A percentile compares a stretch with the other conserved stretches of the same genome.
Evolutionary conservation across 169 alveolate species (phyloP).

Genomic region (Babesia ovis): DNA sequence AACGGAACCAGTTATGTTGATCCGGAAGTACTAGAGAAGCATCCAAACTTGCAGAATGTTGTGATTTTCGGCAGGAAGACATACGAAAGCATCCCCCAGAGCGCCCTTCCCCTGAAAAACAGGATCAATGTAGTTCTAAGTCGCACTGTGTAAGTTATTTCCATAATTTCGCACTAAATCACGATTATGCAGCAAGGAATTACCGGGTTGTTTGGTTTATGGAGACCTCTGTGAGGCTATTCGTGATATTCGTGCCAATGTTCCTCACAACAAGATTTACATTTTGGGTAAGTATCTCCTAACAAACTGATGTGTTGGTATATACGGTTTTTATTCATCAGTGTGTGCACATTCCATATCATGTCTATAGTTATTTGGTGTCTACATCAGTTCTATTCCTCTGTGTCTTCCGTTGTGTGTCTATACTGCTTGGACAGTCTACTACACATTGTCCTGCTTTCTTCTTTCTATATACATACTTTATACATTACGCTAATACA

Average conservation of each 20-base stretch:
- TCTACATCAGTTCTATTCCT: too few relatives aligned
- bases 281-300: conserved; percentile 69
- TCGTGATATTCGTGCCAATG: conserved; percentile 29
- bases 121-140: conserved; percentile 88
- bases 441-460: too few relatives aligned
- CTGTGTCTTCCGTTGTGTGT: too few relatives aligned
- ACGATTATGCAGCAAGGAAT: conserved; percentile 34
- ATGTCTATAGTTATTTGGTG: too few relatives aligned
- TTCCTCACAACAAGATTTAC: conserved; percentile 71
- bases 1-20: conserved; percentile 73
- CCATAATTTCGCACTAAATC: neutral
- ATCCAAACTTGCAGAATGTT: conserved; percentile 77
- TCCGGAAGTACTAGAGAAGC: conserved; percentile 23
- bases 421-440: too few relatives aligned
- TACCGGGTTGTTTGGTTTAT: conserved; percentile 65
- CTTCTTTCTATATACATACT: too few relatives aligned
- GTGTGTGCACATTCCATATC: too few relatives aligned
- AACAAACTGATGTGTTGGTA: conserved; percentile 2
- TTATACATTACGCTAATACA: too few relatives aligned
- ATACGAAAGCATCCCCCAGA: conserved; percentile 90
- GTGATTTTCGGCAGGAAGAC: conserved; percentile 96
- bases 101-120: conserved; percentile 82
- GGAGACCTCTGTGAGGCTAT: conserved; percentile 69
- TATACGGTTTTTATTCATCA: too few relatives aligned
- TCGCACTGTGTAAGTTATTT: conserved; percentile 64